phyloP scores from a whole-genome alignment of 129 eudicot genomes.

The Artemisia annua region DNA sequence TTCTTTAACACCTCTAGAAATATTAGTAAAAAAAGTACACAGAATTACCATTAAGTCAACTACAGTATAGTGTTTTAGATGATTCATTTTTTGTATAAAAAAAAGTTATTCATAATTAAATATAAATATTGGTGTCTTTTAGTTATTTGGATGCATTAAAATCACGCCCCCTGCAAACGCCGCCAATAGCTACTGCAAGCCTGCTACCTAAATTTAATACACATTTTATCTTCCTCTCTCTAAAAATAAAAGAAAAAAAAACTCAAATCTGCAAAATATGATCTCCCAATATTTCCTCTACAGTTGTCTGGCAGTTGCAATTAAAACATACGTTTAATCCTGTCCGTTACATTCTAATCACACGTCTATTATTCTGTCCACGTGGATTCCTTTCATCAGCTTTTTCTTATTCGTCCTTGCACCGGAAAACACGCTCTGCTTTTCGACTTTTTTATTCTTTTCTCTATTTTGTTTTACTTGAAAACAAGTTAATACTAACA shows the following conservation, averaged over 20 bases:
- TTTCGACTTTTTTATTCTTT: conserved; percentile 21
- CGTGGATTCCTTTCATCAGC: conserved; percentile 57
- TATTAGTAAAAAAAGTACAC: no score
- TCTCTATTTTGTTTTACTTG: neutral
- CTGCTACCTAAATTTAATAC: conserved; percentile 69
- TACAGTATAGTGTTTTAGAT: no score
- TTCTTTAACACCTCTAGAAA: no score
- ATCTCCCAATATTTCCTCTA: conserved; percentile 53
- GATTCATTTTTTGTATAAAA: no score
- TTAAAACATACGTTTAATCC: conserved; percentile 36
- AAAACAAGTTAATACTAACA: neutral
- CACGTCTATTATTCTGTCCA: conserved; percentile 37
- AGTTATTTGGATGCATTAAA: conserved; percentile 66
- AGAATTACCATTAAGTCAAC: no score
- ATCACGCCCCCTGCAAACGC: conserved; percentile 84
- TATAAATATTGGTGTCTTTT: conserved; percentile 18
- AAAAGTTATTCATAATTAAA: no score
- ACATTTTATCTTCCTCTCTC: conserved; percentile 28
- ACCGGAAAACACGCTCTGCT: conserved; percentile 94
- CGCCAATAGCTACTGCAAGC: conserved; percentile 72
- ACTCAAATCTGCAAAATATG: neutral
- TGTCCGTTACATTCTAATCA: conserved; percentile 58
- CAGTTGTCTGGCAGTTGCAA: conserved; percentile 69
- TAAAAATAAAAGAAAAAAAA: neutral
- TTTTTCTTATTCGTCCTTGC: conserved; percentile 71